Evolutionary conservation across 371 early-diverging fungal species (phyloP), one percentile per base, ranked within the genome.

Genomic region (Paraphysoderma sedebokerense): DNA sequence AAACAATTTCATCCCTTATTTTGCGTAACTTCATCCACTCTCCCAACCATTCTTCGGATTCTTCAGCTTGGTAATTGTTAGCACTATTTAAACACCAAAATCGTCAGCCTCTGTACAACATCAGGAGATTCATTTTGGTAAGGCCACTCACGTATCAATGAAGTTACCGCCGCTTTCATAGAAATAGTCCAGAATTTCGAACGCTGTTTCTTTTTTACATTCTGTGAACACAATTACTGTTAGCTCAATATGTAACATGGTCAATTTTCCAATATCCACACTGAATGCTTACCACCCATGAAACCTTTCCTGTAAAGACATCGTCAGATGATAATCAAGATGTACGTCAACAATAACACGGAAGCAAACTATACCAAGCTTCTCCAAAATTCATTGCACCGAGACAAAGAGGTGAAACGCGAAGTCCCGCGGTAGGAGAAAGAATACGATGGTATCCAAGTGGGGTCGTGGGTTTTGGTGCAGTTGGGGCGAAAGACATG

Each of bases 11-110:
- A 45, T 59, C 58, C 35, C 65, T 48, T 40, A 61, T 58, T 33
- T 57, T 57, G 0, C 58, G n/a, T n/a, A n/a, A n/a, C n/a, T n/a
- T 44, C n/a, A 70, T 50, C 41, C 54, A 65, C 35, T 66, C 64
- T 23, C 70, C 70, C 12, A 70, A 35, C 47, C 61, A 62, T 0
- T 48, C 27, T 45, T 69, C 70, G 11, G 60, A 57, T n/a, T 62
- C 60, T 0, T 60, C 68, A 22, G 52, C 50, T 28, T 58, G 57
- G 44, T 65, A 67, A n/a, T 53, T 47, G 30, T 65, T 65, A 38
- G 65, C 66, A 44, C 28, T 28, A 26, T 11, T 34, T 36, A 12
- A 26, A 33, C 5, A 28, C 11, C 23, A 23, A 17, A 19, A 38
- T 20, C n/a, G 28, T 28, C 27, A 5, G 13, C 24, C 24, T 46